Base-by-base conservation (phyloP, 2,329 filamentous ascomycete genomes). In the Penicillium hesseltinei region DNA sequence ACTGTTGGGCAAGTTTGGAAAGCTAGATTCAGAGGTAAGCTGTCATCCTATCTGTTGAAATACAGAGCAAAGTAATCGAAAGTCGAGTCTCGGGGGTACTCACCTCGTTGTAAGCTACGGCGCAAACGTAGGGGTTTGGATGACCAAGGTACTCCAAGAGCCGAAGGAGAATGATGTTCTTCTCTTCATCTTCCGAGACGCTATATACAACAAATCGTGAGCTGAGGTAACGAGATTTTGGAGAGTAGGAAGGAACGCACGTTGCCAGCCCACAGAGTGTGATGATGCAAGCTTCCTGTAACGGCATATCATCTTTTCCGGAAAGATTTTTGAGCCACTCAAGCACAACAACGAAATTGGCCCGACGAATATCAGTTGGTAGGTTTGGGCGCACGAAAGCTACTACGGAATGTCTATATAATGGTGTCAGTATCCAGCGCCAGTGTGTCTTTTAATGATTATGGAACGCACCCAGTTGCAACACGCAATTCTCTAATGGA, bases 111-210 rank as follows among this genome's bases (percentile, higher is more conserved):
- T 92, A 94, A 4, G 93, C 91, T 62, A 92, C 84, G 5, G 88
- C 89, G 52, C 88, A 91, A 9, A 96, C 80, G 33, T 96, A 83
- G 39, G 85, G 84, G 71, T 95, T 96, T 42, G 84, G 80, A 75
- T 94, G 89, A 8, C 93, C 93, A 9, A 97, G 80, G 69, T 94
- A 96, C 57, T 96, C 90, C 9, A 97, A 81, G 7, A 97, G 82
- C 63, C 90, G 87, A 55, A 96, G 82, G 31, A 99, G 79, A 23
- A 94, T 88, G 51, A 97, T 84, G 65, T 94, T 94, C 54, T 96
- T 83, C 70, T 96, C 91, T 61, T 93, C 86, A 60, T 94, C 90
- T 17, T 85, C 83, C 44, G 90, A 88, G 10, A 88, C 82, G 56
- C 86, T 88, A 52, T 17, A 46, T 36, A 23, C 5, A n/a, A 56